These are phyloP conservation scores for Candida quercuum DNA, from an alignment of 805 yeast species.

Conservation along the genomic window DNA sequence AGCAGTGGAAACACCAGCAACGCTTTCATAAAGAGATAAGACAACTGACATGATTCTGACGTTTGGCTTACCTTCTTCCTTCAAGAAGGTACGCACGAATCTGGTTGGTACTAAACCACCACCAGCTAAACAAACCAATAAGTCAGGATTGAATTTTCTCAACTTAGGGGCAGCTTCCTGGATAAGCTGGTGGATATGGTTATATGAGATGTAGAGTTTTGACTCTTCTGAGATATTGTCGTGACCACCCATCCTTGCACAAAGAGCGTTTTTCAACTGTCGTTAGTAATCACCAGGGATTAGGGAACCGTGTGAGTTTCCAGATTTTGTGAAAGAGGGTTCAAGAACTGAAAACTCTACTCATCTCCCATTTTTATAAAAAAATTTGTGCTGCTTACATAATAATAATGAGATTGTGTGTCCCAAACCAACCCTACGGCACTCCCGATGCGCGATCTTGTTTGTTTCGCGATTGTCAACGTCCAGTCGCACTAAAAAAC, in stretches of 20 bases:
- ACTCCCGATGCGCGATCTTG: too few species aligned
- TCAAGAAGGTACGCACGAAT: constrained; percentile 87
- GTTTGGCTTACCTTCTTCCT: constrained; percentile 82
- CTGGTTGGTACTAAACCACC: constrained; percentile 98
- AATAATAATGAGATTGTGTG: too few species aligned
- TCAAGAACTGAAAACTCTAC: too few species aligned
- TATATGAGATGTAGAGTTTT: constrained; percentile 74
- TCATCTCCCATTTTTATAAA: too few species aligned
- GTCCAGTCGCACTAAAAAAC: too few species aligned
- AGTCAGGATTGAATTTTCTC: constrained; percentile 74
- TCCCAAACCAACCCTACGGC: too few species aligned
- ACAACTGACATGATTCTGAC: constrained; percentile 94
- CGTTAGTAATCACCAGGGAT: too few species aligned
- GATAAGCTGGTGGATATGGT: constrained; percentile 73
- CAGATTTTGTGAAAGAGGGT: background rate
- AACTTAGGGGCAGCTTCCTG: constrained; percentile 57
- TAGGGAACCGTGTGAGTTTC: background rate
- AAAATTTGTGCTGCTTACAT: too few species aligned
- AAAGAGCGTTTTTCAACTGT: background rate
- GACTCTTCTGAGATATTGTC: constrained; percentile 17
- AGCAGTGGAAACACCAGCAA: constrained; percentile 52
- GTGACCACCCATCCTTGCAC: constrained; percentile 19
- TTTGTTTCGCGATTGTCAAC: too few species aligned
- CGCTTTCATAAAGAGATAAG: constrained; percentile 83
- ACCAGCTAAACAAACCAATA: constrained; percentile 94